Conservation (phyloP, 2,329 filamentous ascomycete species). For the Aspergillus fumigatiaffinis region DNA sequence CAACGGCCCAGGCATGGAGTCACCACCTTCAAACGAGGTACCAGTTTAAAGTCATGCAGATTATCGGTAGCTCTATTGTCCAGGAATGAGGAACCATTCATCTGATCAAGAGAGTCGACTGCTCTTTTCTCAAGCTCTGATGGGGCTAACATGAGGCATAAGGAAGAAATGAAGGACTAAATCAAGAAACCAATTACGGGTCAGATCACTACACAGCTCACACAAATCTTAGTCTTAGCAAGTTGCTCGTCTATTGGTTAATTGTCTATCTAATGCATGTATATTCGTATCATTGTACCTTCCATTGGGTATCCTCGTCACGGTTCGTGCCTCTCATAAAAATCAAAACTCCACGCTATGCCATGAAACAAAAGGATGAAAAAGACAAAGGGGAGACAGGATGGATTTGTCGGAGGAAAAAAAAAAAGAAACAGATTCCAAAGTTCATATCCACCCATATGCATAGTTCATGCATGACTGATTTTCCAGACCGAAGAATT, state of each 20-base stretch:
- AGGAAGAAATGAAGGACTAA: neutral
- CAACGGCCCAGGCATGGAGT: no score
- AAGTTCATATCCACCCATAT: conserved; percentile 30
- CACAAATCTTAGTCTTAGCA: neutral
- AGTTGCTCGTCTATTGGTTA: neutral
- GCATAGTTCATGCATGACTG: conserved; percentile 33
- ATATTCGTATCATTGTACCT: conserved; percentile 12
- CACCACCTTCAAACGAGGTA: no score
- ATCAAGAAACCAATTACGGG: neutral
- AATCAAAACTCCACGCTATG: conserved; percentile 34
- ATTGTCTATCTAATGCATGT: conserved; percentile 16
- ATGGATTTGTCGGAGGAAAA: neutral
- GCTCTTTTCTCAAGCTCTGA: no score
- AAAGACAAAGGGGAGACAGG: conserved; percentile 2
- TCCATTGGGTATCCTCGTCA: conserved; percentile 24
- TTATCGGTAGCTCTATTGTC: no score
- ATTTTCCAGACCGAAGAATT: conserved; percentile 22
- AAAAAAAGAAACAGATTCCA: neutral
- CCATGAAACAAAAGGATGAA: conserved; percentile 16
- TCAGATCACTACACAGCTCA: neutral
- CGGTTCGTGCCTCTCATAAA: conserved; percentile 18
- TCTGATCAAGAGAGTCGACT: no score
- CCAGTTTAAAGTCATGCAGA: no score
- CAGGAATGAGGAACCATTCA: no score
- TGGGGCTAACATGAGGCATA: no score